Evolutionary conservation across 2,329 filamentous ascomycete genomes (phyloP).

Genomic region (Trichoderma polysporum): DNA sequence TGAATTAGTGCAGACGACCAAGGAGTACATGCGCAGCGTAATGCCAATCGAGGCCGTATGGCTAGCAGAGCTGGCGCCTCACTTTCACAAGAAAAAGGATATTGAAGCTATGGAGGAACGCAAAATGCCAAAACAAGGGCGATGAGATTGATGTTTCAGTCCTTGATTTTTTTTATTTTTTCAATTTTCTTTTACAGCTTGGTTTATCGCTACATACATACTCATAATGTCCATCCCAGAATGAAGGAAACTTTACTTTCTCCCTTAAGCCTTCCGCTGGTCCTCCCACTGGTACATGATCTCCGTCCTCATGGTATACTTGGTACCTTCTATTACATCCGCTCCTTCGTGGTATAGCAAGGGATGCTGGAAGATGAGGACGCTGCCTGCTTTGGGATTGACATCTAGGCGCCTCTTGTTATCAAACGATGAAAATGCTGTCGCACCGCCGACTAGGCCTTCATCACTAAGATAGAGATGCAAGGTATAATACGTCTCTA

Average conservation of each 20-base stretch:
- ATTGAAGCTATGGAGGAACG: conserved; percentile 78
- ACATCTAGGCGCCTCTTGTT: conserved; percentile 48
- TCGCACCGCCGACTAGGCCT: conserved; percentile 52
- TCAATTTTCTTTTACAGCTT: background rate
- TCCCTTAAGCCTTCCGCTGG: background rate
- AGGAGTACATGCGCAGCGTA: conserved; percentile 89
- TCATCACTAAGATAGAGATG: conserved; percentile 49
- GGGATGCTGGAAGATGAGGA: conserved; percentile 59
- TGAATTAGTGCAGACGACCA: conserved; percentile 76
- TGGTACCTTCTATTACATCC: conserved; percentile 49
- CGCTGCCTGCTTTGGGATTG: conserved; percentile 56
- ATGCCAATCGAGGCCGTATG: conserved; percentile 83
- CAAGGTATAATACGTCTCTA: conserved; percentile 54
- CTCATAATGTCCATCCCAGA: background rate
- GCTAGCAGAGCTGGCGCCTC: conserved; percentile 86
- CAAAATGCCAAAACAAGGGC: conserved; percentile 50
- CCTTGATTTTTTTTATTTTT: no score
- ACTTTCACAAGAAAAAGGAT: conserved; percentile 92
- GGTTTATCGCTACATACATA: background rate
- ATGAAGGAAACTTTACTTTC: background rate
- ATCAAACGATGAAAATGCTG: conserved; percentile 51
- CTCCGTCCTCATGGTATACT: conserved; percentile 59
- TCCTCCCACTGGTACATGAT: conserved; percentile 47
- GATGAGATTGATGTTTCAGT: conserved; percentile 13
- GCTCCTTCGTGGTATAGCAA: conserved; percentile 54